These are phyloP conservation scores for Paramecium tetraurelia DNA, from an alignment of 73 alveolate genomes.

Conservation along the genomic window DNA sequence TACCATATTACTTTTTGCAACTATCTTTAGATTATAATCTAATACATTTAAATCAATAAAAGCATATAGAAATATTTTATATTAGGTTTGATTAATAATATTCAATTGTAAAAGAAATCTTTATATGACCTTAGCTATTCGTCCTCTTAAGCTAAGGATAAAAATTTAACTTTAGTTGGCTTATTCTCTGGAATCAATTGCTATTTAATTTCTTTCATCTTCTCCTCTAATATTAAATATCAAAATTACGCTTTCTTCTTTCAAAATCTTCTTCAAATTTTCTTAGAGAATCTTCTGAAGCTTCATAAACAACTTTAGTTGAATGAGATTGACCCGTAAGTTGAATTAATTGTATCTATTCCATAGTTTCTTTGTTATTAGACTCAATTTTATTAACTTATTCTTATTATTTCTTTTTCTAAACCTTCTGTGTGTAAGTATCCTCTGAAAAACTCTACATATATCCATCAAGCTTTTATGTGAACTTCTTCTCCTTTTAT, in stretches of 20 bases:
- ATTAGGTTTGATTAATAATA: background rate
- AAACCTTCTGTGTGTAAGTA: background rate
- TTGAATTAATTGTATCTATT: background rate
- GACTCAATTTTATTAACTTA: background rate
- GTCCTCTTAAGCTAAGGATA: background rate
- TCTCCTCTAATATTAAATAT: background rate
- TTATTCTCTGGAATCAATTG: background rate
- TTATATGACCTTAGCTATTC: background rate
- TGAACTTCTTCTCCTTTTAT: background rate
- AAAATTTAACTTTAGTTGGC: background rate
- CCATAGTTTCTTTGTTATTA: background rate
- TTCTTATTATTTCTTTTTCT: background rate
- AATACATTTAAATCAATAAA: too few relatives aligned
- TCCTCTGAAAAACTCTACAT: background rate
- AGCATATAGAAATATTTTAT: background rate
- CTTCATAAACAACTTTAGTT: background rate
- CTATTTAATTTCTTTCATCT: background rate
- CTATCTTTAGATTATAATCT: too few relatives aligned
- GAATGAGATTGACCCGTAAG: background rate
- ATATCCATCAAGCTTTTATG: background rate
- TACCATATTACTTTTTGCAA: background rate
- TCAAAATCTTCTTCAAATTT: constrained; percentile 11
- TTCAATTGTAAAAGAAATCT: background rate
- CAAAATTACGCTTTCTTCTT: background rate
- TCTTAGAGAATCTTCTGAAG: background rate